These are phyloP conservation scores for Orbilia blumenaviensis DNA, from an alignment of 2,329 filamentous ascomycete genomes.

Conservation along the genomic window DNA sequence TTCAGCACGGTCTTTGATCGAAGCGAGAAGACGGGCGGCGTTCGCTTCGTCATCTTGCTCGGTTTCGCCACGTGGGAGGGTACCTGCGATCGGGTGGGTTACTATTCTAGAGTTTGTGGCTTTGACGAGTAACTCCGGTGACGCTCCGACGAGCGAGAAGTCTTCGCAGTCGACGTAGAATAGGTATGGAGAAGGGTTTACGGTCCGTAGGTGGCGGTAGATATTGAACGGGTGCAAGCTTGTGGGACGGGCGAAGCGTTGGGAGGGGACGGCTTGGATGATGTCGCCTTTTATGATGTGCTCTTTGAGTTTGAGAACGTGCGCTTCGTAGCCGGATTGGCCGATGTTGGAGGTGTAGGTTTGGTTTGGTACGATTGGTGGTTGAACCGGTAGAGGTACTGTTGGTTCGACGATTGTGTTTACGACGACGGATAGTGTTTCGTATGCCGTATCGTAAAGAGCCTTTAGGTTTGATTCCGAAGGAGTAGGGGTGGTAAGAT, in stretches of 20 bases:
- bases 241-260: slow-evolving; percentile 89
- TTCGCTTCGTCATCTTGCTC: slow-evolving; percentile 82
- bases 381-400: slow-evolving; percentile 77
- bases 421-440: slow-evolving; percentile 25
- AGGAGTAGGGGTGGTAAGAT: slow-evolving; percentile 69
- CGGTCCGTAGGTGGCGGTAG: slow-evolving; percentile 93
- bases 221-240: slow-evolving; percentile 96
- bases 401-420: slow-evolving; percentile 40
- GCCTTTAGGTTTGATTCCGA: slow-evolving; percentile 68
- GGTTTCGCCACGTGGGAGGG: slow-evolving; percentile 84
- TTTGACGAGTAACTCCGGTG: slow-evolving; percentile 93
- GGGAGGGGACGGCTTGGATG: slow-evolving; percentile 95
- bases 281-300: slow-evolving; percentile 94
- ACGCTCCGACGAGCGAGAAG: slow-evolving; percentile 95
- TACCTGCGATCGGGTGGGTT: slow-evolving; percentile 96
- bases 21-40: slow-evolving; percentile 78
- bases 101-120: slow-evolving; percentile 85
- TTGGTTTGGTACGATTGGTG: slow-evolving; percentile 75
- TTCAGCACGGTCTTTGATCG: slow-evolving; percentile 89
- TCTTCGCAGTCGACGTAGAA: slow-evolving; percentile 93
- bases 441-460: slow-evolving; percentile 24
- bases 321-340: slow-evolving; percentile 84
- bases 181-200: slow-evolving; percentile 96
- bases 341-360: slow-evolving; percentile 94
- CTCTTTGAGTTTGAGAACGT: slow-evolving; percentile 84